Conservation (phyloP, 2,329 filamentous ascomycete genomes). For the Malbranchea cinnamomea region DNA sequence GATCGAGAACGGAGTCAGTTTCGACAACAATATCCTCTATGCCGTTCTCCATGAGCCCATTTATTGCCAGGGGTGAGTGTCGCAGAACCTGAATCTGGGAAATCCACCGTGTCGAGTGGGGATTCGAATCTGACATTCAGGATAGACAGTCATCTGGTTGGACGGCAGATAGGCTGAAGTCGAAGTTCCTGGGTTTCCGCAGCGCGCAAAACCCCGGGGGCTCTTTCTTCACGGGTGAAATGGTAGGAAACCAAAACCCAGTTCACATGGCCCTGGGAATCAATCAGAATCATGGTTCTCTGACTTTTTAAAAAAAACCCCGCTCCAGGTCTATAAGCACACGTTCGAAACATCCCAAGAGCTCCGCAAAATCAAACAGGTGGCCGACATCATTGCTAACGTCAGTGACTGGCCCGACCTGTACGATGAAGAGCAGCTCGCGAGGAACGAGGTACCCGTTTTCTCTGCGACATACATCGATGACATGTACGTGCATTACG, state of each 20-base stretch:
- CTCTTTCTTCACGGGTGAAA: constrained; percentile 77
- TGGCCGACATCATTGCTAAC: constrained; percentile 55
- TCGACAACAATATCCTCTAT: constrained; percentile 70
- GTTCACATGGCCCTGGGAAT: too few relatives aligned
- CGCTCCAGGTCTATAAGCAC: constrained; percentile 55
- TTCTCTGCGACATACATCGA: constrained; percentile 74
- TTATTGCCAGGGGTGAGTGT: constrained; percentile 54
- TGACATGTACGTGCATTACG: constrained; percentile 85
- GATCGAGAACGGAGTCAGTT: constrained; percentile 52
- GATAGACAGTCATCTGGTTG: constrained; percentile 48
- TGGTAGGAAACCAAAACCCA: constrained; percentile 33
- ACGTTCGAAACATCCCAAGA: constrained; percentile 72
- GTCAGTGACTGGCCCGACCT: constrained; percentile 57
- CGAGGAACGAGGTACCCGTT: constrained; percentile 65
- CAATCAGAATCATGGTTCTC: too few relatives aligned
- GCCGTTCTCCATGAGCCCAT: constrained; percentile 75
- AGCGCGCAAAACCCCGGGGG: constrained; percentile 33
- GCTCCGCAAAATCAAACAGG: constrained; percentile 51
- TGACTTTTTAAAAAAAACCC: constrained; percentile 2
- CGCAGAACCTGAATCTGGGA: not conserved
- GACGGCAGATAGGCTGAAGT: constrained; percentile 44
- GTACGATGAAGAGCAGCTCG: constrained; percentile 60
- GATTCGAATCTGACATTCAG: not conserved
- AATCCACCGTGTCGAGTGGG: not conserved
- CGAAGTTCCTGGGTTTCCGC: constrained; percentile 31